A percentile compares a stretch with the other conserved stretches of the same genome.
These are phyloP conservation scores for Glarea lozoyensis DNA, from an alignment of 495 filamentous ascomycete genomes.

Conservation along the genomic window DNA sequence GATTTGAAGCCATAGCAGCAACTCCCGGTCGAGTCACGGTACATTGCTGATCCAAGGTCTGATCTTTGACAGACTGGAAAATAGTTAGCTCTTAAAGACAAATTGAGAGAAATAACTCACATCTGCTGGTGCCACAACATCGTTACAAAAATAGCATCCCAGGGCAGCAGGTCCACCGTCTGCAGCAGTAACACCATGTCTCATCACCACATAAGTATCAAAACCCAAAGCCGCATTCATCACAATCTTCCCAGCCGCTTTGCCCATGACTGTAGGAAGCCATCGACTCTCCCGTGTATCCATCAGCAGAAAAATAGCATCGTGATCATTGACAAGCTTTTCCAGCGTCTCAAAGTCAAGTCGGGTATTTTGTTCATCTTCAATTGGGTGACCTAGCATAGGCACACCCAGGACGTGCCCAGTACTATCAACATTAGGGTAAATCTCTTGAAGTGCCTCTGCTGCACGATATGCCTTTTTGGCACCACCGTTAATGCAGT, in stretches of 20 bases:
- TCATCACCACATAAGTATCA: conserved; percentile 94
- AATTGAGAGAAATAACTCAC: conserved; percentile 43
- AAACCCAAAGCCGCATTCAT: conserved; percentile 96
- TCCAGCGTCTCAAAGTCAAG: conserved; percentile 67
- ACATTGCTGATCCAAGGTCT: conserved; percentile 95
- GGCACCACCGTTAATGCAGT: conserved; percentile 78
- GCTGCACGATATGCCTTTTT: conserved; percentile 79
- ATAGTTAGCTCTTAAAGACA: not conserved
- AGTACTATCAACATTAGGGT: conserved; percentile 74
- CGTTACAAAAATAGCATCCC: conserved; percentile 97
- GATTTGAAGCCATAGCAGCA: conserved; percentile 81
- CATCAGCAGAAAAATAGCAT: conserved; percentile 92
- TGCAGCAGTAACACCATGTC: conserved; percentile 60
- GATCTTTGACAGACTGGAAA: conserved; percentile 65
- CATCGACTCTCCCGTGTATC: conserved; percentile 91
- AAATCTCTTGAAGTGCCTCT: conserved; percentile 74
- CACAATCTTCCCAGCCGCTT: conserved; percentile 84
- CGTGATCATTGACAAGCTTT: conserved; percentile 73
- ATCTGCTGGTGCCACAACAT: conserved; percentile 90
- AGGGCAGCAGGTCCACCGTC: conserved; percentile 53
- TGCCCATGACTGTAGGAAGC: conserved; percentile 97
- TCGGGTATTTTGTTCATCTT: conserved; percentile 55
- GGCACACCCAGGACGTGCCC: conserved; percentile 80
- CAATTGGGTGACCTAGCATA: conserved; percentile 87
- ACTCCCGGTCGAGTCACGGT: conserved; percentile 93